These are phyloP conservation scores for Orbilia javanica DNA, from an alignment of 2,329 filamentous ascomycete genomes.

Conservation along the genomic window DNA sequence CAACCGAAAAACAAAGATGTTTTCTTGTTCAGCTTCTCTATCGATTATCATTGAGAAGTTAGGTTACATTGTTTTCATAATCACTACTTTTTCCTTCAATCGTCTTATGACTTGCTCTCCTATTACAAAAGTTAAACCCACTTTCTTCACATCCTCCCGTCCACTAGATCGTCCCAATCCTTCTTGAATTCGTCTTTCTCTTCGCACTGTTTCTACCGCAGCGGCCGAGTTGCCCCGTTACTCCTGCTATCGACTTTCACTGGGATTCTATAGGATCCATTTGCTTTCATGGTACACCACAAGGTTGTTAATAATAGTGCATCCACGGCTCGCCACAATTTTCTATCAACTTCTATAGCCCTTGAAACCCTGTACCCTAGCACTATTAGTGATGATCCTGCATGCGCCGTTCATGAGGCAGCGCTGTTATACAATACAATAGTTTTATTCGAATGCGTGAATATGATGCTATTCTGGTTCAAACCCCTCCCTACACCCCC, in stretches of 20 bases:
- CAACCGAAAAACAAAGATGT: background rate
- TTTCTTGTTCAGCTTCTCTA: background rate
- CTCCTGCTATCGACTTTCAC: background rate
- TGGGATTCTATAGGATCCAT: background rate
- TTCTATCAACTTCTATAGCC: background rate
- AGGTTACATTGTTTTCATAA: background rate
- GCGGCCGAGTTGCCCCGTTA: background rate
- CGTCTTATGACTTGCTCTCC: background rate
- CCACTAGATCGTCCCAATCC: background rate
- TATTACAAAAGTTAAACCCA: background rate
- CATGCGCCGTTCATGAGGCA: background rate
- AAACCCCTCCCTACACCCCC: background rate
- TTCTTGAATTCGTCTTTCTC: background rate
- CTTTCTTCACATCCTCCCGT: background rate
- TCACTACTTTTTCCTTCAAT: background rate
- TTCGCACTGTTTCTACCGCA: background rate
- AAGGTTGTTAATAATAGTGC: background rate
- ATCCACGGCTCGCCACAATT: background rate
- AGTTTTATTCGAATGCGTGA: background rate
- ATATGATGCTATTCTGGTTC: background rate
- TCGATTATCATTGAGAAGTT: background rate
- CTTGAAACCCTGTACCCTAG: background rate
- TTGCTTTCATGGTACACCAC: background rate
- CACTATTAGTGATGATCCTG: background rate
- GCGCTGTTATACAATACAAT: background rate